phyloP scores from a whole-genome alignment of 2,329 filamentous ascomycete genomes.

The Microsporum canis region DNA sequence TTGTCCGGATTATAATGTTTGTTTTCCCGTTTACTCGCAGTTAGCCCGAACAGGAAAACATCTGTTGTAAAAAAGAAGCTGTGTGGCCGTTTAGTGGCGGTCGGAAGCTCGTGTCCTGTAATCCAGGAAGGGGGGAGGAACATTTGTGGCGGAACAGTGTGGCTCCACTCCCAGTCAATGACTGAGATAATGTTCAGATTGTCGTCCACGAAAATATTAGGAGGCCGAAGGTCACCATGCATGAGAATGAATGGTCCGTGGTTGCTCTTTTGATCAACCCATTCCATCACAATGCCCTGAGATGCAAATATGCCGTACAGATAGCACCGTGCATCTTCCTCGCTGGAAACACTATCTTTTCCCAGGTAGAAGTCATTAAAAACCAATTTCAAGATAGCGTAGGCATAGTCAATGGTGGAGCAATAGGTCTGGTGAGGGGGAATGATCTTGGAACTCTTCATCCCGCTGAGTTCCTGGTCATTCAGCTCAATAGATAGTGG shows the following conservation, averaged over 20 bases:
- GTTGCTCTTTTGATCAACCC: constrained; percentile 8
- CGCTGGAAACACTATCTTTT: constrained; percentile 4
- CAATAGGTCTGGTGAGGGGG: constrained; percentile 7
- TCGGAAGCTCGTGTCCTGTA: constrained; percentile 3
- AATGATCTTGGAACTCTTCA: constrained; percentile 1
- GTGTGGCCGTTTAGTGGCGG: neutral
- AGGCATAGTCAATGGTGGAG: constrained; percentile 10
- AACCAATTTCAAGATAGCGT: constrained; percentile 5
- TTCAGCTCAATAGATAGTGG: constrained; percentile 3
- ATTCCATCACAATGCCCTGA: constrained; percentile 10
- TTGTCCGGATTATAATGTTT: neutral
- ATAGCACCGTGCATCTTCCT: constrained; percentile 11
- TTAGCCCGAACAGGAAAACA: neutral
- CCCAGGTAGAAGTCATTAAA: constrained; percentile 8
- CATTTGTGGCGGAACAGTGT: constrained; percentile 8
- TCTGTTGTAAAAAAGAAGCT: neutral
- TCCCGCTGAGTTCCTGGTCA: constrained; percentile 7
- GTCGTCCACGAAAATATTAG: constrained; percentile 10
- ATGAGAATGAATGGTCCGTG: constrained; percentile 11
- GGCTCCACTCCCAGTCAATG: constrained; percentile 10
- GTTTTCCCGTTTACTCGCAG: neutral
- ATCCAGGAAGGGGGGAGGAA: constrained; percentile 8
- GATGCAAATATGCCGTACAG: constrained; percentile 8
- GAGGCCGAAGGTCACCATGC: constrained; percentile 12
- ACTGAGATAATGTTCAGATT: constrained; percentile 9